Evolutionary conservation across 2,329 filamentous ascomycete species (phyloP), one percentile per base, ranked within the genome.

Genomic region (Torrubiella hemipterigena): DNA sequence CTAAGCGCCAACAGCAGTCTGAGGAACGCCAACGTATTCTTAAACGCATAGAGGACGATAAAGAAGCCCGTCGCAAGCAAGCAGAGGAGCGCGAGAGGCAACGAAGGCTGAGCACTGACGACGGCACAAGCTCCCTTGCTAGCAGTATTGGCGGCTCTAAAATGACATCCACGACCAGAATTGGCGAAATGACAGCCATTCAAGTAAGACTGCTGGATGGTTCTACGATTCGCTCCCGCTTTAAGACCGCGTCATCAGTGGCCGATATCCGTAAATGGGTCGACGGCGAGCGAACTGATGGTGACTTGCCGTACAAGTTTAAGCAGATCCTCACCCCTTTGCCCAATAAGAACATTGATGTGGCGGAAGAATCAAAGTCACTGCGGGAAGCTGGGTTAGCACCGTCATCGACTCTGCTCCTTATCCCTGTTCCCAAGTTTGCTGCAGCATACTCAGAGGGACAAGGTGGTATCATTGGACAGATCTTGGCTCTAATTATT

Each of bases 161-260:
- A 42, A 29, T 50, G 11, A 44, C 50, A 0, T 48, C 47, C 7
- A 46, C 44, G 5, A 49, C 41, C 13, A 47, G 36, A 20, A 20
- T 39, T 2, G 48, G 51, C 6, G 47, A 46, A 12, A 51, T 50
- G 42, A 51, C 57, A 1, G 70, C 78, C 13, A 59, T 95, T 2
- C 84, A 91, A 45, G 72, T 94, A 13, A 73, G 87, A 7, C 63
- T 94, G 0, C 81, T 93, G 34, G 85, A 95, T 48, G 89, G 89
- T 8, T 78, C 77, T 9, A 86, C 77, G 2, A 70, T 95, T 13
- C 75, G 85, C 24, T 69, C 67, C 4, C 74, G 70, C 13, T 93
- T 95, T 51, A 61, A 73, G 9, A 72, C 75, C 15, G 59, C 60
- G 3, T 63, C 70, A 6, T 81, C 69, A 1, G 64, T 95, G 4